Evolutionary conservation across 441 rosid species (phyloP), one percentile per base, ranked within the genome.

Genomic region (Kokia cookei): DNA sequence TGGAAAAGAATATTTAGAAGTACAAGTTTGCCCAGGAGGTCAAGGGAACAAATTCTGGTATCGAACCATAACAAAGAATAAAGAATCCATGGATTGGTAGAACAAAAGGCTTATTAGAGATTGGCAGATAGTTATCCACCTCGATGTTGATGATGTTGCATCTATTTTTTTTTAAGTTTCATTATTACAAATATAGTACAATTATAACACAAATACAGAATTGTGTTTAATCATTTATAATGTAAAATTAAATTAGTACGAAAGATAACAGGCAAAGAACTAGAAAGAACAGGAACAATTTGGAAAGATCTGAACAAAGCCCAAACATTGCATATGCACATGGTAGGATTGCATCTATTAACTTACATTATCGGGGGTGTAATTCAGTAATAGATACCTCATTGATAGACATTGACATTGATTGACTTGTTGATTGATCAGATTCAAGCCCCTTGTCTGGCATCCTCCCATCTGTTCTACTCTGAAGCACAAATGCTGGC

Each of bases 401-500:
- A 59, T 83, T 76, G 9, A 67, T 59, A 2, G 82, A 79, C 55
- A 14, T 40, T 11, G 65, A 43, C 69, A 12, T 32, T 6, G 83
- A 71, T 7, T n/a, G 54, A 57, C 17, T 26, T 0, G 64, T 60
- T 48, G 89, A 84, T 37, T 79, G 55, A 51, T 80, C 80, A n/a
- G 82, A 77, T 19, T 76, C 75, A 13, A 79, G 15, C 9, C 69
- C 79, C 58, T 3, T 72, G 15, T 10, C n/a, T 7, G 14, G 75
- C 72, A 70, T 40, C 67, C 27, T 54, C 11, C 72, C 22, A 13
- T 73, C 73, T 15, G 72, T 70, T 53, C 43, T 76, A 32, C 71
- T 72, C 10, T 54, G 75, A 3, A 72, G 12, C n/a, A 82, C 81
- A 63, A 78, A 75, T 9, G 80, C 86, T 1, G 86, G 86, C 32